Evolutionary conservation across 2,329 filamentous ascomycete genomes (phyloP), one percentile per base, ranked within the genome.

Genomic region (Monilinia vaccinii-corymbosi): DNA sequence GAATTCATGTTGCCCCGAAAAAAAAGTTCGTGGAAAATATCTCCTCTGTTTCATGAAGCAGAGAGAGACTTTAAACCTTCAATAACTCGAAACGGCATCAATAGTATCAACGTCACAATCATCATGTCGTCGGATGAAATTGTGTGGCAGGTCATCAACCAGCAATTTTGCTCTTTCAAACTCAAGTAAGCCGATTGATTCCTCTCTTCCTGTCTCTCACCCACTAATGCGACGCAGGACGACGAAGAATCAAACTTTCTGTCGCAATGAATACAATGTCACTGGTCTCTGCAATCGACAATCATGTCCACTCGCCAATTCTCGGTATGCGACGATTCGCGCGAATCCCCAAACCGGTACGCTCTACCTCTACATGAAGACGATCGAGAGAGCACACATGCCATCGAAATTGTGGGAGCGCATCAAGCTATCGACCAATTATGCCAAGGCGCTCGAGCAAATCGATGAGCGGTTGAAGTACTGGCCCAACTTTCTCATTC

Each of bases 281-380:
- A 88, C 84, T 14, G 87, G 89, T 59, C 82, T 93, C 64, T 94
- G 89, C 77, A 91, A 89, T 72, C 82, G 91, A 61, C 90, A 96
- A 74, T 90, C 89, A 58, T 96, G 92, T 73, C 91, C 92, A 3
- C 84, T 96, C 60, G 91, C 92, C 67, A 97, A 96, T 77, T 89
- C 86, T 44, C 84, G 91, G 63, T 97, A 97, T 79, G 93, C 93
- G 62, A 97, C 93, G 10, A 85, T 97, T 63, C 88, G 93, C 66
- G 84, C 89, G 58, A 85, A 95, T 70, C 87, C 91, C 9, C 77
- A 86, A 63, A 92, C 89, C 57, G 88, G 89, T 64, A 85, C 84
- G 10, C 81, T 97, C 64, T 97, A 97, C 77, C 86, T 97, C 60
- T 97, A 96, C 81, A 96, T 96, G 81, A 97, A 97, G 79, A 94